Percentiles rank a stretch among this genome's conserved stretches.
These are phyloP conservation scores for Eucommia ulmoides DNA, from an alignment of 257 asterid genomes.

Conservation along the genomic window DNA sequence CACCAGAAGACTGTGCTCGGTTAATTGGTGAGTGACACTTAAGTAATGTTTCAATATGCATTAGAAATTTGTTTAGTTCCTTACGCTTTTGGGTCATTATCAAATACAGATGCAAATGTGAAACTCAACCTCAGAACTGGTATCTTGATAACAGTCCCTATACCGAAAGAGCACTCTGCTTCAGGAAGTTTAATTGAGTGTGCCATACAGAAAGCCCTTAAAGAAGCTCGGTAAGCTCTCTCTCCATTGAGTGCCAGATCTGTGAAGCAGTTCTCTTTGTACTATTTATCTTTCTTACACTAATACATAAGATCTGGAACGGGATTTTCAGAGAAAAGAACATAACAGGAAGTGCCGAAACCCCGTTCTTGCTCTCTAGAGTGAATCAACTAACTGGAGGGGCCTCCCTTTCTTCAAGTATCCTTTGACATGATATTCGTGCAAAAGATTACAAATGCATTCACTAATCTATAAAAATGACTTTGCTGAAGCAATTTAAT, in stretches of 20 bases:
- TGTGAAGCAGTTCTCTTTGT: no score
- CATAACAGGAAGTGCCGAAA: slow-evolving; percentile 73
- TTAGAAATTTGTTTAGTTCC: background rate
- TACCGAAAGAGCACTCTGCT: slow-evolving; percentile 74
- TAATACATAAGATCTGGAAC: slow-evolving; percentile 5
- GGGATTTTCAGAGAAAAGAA: slow-evolving; percentile 56
- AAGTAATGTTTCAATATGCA: background rate
- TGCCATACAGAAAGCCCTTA: slow-evolving; percentile 76
- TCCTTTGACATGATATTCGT: no score
- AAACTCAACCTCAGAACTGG: slow-evolving; percentile 58
- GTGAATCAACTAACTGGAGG: slow-evolving; percentile 93
- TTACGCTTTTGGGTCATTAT: background rate
- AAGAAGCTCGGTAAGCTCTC: slow-evolving; percentile 58
- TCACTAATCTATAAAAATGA: no score
- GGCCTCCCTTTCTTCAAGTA: slow-evolving; percentile 87
- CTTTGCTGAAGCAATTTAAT: no score
- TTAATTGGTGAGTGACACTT: slow-evolving; percentile 41
- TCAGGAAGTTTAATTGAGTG: slow-evolving; percentile 68
- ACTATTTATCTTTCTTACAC: no score
- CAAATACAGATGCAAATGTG: slow-evolving; percentile 38
- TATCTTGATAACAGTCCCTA: slow-evolving; percentile 75
- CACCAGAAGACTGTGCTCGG: slow-evolving; percentile 83
- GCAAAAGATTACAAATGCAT: no score
- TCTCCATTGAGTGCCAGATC: slow-evolving; percentile 2
- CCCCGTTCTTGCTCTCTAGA: slow-evolving; percentile 85